phyloP scores from a whole-genome alignment of 1,284 basidiomycete species.

The Fomitopsis schrenkii region DNA sequence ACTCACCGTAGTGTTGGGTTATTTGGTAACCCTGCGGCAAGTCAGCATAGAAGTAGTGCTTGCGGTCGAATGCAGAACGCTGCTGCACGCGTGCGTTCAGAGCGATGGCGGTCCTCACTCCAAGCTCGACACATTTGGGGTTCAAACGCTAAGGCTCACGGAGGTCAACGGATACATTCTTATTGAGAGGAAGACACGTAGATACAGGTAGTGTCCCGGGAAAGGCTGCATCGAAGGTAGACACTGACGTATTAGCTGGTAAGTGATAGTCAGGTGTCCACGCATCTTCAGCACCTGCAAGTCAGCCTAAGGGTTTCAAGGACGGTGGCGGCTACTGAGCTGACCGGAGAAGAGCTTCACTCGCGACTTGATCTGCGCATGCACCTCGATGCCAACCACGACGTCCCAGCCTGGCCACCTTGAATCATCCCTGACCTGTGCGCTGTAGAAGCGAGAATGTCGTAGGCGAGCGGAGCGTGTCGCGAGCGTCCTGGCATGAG shows the following conservation, averaged over 20 bases:
- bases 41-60: slow-evolving; percentile 98
- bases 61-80: slow-evolving; percentile 89
- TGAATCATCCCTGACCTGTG: slow-evolving; percentile 23
- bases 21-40: slow-evolving; percentile 95
- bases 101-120: slow-evolving; percentile 80
- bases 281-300: slow-evolving; percentile 16
- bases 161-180: slow-evolving; percentile 1
- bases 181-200: slow-evolving; percentile 6
- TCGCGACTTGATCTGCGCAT: slow-evolving; percentile 88
- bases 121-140: slow-evolving; percentile 76
- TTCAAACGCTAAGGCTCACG: slow-evolving; percentile 60
- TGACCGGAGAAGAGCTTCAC: slow-evolving; percentile 88
- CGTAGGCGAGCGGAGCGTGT: slow-evolving; percentile 3
- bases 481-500: slow-evolving; percentile 14
- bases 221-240: slow-evolving; percentile 84
- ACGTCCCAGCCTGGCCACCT: slow-evolving; percentile 75
- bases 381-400: slow-evolving; percentile 92
- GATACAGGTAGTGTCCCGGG: slow-evolving; percentile 90
- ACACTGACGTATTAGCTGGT: slow-evolving; percentile 74
- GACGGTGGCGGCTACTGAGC: slow-evolving; percentile 19
- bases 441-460: slow-evolving; percentile 16
- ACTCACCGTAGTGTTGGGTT: slow-evolving; percentile 87
- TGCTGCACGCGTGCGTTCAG: slow-evolving; percentile 70
- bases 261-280: slow-evolving; percentile 48
- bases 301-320: background rate